These are phyloP conservation scores for Xanthoconium purpureum DNA, from an alignment of 768 basidiomycete species.

Conservation along the genomic window DNA sequence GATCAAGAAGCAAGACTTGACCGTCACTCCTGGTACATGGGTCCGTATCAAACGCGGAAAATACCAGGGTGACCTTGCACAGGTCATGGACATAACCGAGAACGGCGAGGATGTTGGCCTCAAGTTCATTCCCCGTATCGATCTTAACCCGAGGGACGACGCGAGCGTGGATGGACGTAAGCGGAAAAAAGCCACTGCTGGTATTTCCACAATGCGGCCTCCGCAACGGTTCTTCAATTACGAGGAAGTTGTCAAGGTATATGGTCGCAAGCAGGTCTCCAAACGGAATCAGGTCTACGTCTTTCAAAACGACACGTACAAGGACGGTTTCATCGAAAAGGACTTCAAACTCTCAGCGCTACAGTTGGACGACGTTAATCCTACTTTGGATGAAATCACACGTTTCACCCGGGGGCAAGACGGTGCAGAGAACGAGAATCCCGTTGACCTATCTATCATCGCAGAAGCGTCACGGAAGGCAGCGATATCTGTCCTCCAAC, in stretches of 20 bases:
- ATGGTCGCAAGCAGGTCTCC: slow-evolving; percentile 72
- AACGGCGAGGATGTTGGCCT: slow-evolving; percentile 90
- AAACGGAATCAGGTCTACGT: slow-evolving; percentile 74
- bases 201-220: slow-evolving; percentile 65
- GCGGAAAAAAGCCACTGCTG: slow-evolving; percentile 61
- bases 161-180: slow-evolving; percentile 65
- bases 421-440: slow-evolving; percentile 58
- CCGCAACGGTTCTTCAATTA: slow-evolving; percentile 91
- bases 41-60: slow-evolving; percentile 92
- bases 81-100: slow-evolving; percentile 91
- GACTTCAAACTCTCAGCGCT: slow-evolving; percentile 83
- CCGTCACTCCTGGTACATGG: slow-evolving; percentile 86
- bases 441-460: slow-evolving; percentile 87
- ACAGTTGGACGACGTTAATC: slow-evolving; percentile 84
- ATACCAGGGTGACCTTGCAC: slow-evolving; percentile 92
- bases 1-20: slow-evolving; percentile 91
- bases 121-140: slow-evolving; percentile 96
- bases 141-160: slow-evolving; percentile 88
- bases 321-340: slow-evolving; percentile 94
- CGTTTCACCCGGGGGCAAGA: slow-evolving; percentile 79
- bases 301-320: slow-evolving; percentile 92
- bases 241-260: slow-evolving; percentile 87
- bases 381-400: slow-evolving; percentile 95
- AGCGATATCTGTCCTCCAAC: slow-evolving; percentile 91
- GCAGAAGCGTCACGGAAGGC: slow-evolving; percentile 90